Base-by-base conservation (phyloP, 148 eudicot species). In the Cornus suecica region DNA sequence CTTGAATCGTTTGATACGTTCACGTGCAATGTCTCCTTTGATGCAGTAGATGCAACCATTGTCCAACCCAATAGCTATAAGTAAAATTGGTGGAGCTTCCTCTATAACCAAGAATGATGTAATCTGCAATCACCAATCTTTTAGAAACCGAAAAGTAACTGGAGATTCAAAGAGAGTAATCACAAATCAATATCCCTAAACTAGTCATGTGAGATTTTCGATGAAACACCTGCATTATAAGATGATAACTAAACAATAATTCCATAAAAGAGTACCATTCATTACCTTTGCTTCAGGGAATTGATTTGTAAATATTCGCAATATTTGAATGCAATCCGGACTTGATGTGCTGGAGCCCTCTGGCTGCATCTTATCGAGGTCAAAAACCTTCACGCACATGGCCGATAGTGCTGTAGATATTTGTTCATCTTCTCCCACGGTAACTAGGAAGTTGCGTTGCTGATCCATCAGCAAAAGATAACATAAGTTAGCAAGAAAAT, bases 21-120 rank as follows among this genome's bases (percentile, higher is more conserved):
- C 98, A 76, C 99, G 99, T 51, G 97, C 99, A 79, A 95, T 86
- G 80, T 95, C 99, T 41, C 99, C 98, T 86, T 86, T 91, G 71
- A 95, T 95, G 85, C 97, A 92, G 78, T 95, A 95, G 76, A 95
- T 90, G 81, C 91, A 85, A 58, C 98, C 99, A 79, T 90, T 95
- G 75, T 91, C 94, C 74, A 95, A 73, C 69, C 99, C 99, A 85
- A 95, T 87, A 42, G 97, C 99, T 78, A 95, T 86, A 37, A 90
- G 83, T 58, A 95, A 80, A 71, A 92, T 85, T 22, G 97, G 98
- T 34, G 98, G 97, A 65, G 90, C 97, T 79, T 95, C 99, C 77
- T 95, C 99, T 58, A 93, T 72, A 74, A 90, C 98, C 69, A 89
- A 74, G 81, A 95, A 95, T 22, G 94, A 88, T 2, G 98, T 95